Conservation (phyloP, 2,329 filamentous ascomycete species). For the Colletotrichum siamense region DNA sequence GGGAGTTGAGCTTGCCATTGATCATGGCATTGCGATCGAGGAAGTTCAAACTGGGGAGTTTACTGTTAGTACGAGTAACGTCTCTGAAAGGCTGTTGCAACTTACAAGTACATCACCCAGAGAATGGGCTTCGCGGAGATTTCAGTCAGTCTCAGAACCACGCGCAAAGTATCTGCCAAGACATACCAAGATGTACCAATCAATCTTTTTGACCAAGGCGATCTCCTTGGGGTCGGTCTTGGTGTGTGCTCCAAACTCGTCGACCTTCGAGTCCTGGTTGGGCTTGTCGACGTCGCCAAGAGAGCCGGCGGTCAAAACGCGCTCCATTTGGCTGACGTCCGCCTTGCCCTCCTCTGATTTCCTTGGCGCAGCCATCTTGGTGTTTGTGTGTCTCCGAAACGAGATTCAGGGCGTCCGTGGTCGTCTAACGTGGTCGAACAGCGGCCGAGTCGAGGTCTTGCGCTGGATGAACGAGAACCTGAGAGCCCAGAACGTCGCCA, state of each 20-base stretch:
- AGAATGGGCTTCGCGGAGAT: slow-evolving; percentile 6
- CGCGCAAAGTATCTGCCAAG: not conserved
- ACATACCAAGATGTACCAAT: slow-evolving; percentile 36
- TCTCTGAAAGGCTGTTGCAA: not conserved
- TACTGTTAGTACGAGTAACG: not conserved
- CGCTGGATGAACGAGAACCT: not conserved
- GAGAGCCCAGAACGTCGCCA: not conserved
- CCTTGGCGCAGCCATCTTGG: slow-evolving; percentile 1
- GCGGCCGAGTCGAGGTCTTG: not conserved
- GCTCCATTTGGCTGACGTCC: slow-evolving; percentile 13
- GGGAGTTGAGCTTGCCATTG: slow-evolving; percentile 30
- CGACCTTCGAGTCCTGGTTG: slow-evolving; percentile 23
- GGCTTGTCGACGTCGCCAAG: slow-evolving; percentile 20
- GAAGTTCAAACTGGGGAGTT: slow-evolving; percentile 18
- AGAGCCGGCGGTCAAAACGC: slow-evolving; percentile 7
- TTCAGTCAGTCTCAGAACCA: not conserved
- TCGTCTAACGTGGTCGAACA: not conserved
- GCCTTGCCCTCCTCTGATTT: slow-evolving; percentile 4
- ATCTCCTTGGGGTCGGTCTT: slow-evolving; percentile 45
- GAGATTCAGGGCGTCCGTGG: not conserved
- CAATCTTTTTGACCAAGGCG: slow-evolving; percentile 39
- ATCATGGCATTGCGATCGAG: slow-evolving; percentile 36
- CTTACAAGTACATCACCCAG: slow-evolving; percentile 26
- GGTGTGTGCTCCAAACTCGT: slow-evolving; percentile 43
- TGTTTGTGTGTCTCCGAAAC: not conserved